Evolutionary conservation across 23 red algal species (phyloP), one percentile per base, ranked within the genome.

Genomic region (Porphyridium purpureum): DNA sequence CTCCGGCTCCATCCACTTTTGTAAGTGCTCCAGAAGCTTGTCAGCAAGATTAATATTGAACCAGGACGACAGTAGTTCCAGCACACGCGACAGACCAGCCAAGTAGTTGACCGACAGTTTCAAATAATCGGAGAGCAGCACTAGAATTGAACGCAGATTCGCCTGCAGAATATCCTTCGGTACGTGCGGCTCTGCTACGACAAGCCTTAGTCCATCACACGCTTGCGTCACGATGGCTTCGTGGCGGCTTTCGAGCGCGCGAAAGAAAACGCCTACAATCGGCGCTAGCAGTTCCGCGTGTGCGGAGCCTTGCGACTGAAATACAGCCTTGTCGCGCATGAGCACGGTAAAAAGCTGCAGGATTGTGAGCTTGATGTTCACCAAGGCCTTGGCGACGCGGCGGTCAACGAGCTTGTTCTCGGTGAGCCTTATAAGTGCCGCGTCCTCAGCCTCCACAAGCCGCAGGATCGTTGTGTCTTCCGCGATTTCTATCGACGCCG

Each of bases 41-140:
- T 98, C 90, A 11, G 74, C 81, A 8, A 98, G 57, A 27, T 71
- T 68, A 0, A 85, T 52, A 44, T 98, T 98, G 49, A 98, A 98
- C 90, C 90, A 98, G 31, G 71, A 44, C 17, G 72, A 84, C 19
- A 98, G 76, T 3, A 86, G 57, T 28, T 86, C 78, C 21, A 98
- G 54, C 24, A 98, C 80, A 57, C 79, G 46, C 35, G 74, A 62
- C 29, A 98, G 33, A 1, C 77, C 73, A 22, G 64, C 51, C 27
- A 85, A 21, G 49, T 86, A 98, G 14, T 63, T 57, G 33, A 86
- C 66, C 4, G 58, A 74, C 29, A 98, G 58, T 62, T 53, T 80
- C 30, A 75, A 72, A 47, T 74, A 80, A 46, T 98, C 90, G 7
- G 51, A 63, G 20, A 98, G 69, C 35, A 69, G 66, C 4, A 35